phyloP scores from a whole-genome alignment of 805 yeast genomes.

The Metschnikowia lochheadii region DNA sequence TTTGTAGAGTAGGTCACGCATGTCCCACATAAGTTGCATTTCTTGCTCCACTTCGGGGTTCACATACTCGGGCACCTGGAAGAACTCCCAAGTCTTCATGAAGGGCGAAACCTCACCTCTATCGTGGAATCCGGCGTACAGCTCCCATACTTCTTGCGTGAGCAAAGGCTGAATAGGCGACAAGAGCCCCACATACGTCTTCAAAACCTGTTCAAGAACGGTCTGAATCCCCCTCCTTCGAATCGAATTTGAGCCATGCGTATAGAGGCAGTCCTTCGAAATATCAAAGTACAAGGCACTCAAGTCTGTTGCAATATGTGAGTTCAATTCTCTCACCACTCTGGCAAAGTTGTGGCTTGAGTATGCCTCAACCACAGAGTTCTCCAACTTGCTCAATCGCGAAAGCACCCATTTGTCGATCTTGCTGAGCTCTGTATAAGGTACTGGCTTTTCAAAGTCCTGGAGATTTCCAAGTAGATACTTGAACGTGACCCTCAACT shows the following conservation, averaged over 20 bases:
- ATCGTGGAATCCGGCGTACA: conserved; percentile 23
- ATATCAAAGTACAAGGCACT: conserved; percentile 85
- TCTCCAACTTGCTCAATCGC: conserved; percentile 47
- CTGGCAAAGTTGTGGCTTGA: conserved; percentile 60
- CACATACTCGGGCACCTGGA: conserved; percentile 32
- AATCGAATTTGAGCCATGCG: conserved; percentile 48
- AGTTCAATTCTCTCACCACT: conserved; percentile 62
- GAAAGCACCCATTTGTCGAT: conserved; percentile 65
- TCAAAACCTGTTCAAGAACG: conserved; percentile 57
- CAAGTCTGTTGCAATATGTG: conserved; percentile 68
- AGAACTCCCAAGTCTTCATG: conserved; percentile 18
- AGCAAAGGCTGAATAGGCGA: conserved; percentile 82
- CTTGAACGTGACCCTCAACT: conserved; percentile 74
- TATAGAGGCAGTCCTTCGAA: conserved; percentile 80
- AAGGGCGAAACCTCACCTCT: conserved; percentile 12
- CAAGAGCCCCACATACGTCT: conserved; percentile 59
- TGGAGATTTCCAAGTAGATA: conserved; percentile 76
- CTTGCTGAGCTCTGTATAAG: conserved; percentile 30
- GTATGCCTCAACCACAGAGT: conserved; percentile 42
- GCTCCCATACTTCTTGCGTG: conserved; percentile 85
- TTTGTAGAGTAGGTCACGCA: conserved; percentile 48
- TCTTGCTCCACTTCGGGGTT: conserved; percentile 37
- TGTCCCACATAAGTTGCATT: conserved; percentile 42
- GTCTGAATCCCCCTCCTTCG: conserved; percentile 62
- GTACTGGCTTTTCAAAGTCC: conserved; percentile 36